Base-by-base conservation (phyloP, 1,284 basidiomycete genomes). In the Pyrrhoderma lamaoense region DNA sequence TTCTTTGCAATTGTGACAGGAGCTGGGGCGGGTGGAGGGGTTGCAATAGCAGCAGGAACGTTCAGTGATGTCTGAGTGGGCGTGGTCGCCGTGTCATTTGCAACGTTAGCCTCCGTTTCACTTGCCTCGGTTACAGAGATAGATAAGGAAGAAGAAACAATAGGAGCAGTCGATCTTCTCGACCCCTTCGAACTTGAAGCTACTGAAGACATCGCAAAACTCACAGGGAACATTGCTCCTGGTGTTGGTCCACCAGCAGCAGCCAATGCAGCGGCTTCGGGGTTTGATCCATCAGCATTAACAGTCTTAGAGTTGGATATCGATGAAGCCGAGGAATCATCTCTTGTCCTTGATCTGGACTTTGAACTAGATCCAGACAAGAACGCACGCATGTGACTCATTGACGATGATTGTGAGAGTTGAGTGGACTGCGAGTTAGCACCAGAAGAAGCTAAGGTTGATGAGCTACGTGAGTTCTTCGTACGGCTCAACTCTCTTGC, bases 401-500 rank as follows among this genome's bases (percentile, higher is more conserved):
- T 16, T 18, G 61, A 55, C 42, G 56, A 55, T 16, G 52, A 49
- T 13, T 58, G 59, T 37, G 46, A 49, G 51, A 25, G 44, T 34
- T 44, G 49, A 42, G 8, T 39, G 21, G 55, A 47, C 27, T 38
- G 55, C 11, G 52, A 23, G 37, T 18, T 5, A 53, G 40, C 45
- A 42, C 49, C 31, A n/a, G 52, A 25, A 14, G 40, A 31, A 40
- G 42, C 21, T 8, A 22, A 14, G n/a, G 16, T 40, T 7, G 38
- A 18, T 22, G 38, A 40, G n/a, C 38, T 22, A 18, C 47, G 46
- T 9, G 19, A 13, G 36, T 49, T 53, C 47, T 71, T 73, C 8
- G 77, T 79, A 55, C 75, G 75, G 62, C 83, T 87, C 56, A 94
- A 78, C 68, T 93, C 89, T 54, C 91, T 76, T 13, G 88, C 92